Percentiles rank a stretch among this genome's conserved stretches.
These are phyloP conservation scores for Plantago lanceolata DNA, from an alignment of 305 asterid species.

Conservation along the genomic window DNA sequence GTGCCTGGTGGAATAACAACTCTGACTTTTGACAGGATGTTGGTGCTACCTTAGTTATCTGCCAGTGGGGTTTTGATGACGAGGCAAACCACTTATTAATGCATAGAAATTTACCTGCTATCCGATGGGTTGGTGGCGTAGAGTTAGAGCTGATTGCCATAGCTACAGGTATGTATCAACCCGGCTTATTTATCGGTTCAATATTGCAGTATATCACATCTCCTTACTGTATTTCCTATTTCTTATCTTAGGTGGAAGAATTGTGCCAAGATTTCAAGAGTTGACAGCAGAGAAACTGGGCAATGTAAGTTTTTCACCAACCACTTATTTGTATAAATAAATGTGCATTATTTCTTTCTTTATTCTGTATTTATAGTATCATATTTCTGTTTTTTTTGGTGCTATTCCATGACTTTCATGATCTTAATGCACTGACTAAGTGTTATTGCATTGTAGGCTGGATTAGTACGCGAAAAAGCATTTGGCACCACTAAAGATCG, in stretches of 20 bases:
- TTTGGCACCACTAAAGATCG: constrained; percentile 96
- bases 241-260: constrained; percentile 72
- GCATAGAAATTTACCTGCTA: constrained; percentile 91
- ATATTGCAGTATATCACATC: too few relatives aligned
- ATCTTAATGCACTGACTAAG: constrained; percentile 10
- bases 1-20: constrained; percentile 10
- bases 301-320: constrained; percentile 35
- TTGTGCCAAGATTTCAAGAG: constrained; percentile 97
- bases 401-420: neutral
- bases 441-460: constrained; percentile 54
- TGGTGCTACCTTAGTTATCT: constrained; percentile 88
- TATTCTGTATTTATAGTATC: neutral
- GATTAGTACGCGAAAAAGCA: constrained; percentile 88
- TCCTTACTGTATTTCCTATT: neutral
- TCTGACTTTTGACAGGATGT: constrained; percentile 59
- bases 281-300: constrained; percentile 87
- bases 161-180: constrained; percentile 66
- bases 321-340: neutral
- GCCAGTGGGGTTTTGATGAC: constrained; percentile 98
- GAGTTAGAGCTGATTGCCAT: constrained; percentile 92
- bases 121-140: constrained; percentile 97
- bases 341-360: neutral
- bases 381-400: neutral
- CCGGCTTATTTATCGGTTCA: constrained; percentile 6
- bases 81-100: constrained; percentile 91